Evolutionary conservation across 805 yeast genomes (phyloP), one percentile per base, ranked within the genome.

Genomic region (Sugiyamaella chiloensis): DNA sequence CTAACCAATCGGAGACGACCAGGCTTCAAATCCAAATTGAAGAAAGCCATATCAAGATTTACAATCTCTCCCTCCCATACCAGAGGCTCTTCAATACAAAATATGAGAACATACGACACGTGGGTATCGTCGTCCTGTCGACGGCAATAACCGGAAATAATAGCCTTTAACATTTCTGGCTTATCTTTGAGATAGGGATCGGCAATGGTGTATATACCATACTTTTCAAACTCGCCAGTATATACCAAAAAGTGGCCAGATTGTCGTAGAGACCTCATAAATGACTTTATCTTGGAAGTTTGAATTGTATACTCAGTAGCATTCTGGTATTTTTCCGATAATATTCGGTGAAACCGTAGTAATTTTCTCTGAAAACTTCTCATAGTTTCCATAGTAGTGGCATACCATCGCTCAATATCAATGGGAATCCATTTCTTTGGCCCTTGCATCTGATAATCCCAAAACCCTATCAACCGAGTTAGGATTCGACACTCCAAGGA

Each of bases 61-160:
- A 82, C 74, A 53, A 85, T 81, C 14, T 78, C 74, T 3, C 97
- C 97, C 52, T 85, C 89, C 98, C 98, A 91, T 42, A 86, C 79
- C 65, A 90, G 76, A 0, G 96, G 95, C 58, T 87, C 87, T 2
- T 83, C 75, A 0, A 96, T 89, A 57, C 87, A 81, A 3, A 90
- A 65, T 0, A 87, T 83, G 23, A 89, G 58, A 11, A 87, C 75
- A 54, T 86, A 87, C 0, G 88, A 86, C 23, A 71, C 63, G 3
- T 71, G 68, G n/a, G 60, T 66, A 11, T 58, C 60, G 24, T 57
- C 59, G 19, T 46, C 58, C 12, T 34, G 41, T 11, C 44, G 48
- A 61, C 71, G 52, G 56, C 67, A 52, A 44, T 60, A 63, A 5
- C 67, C 69, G 9, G 54, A 57, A 16, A 65, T 47, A 23, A 66